Evolutionary conservation across 805 yeast genomes (phyloP).

Genomic region (Kodamaea restingae): DNA sequence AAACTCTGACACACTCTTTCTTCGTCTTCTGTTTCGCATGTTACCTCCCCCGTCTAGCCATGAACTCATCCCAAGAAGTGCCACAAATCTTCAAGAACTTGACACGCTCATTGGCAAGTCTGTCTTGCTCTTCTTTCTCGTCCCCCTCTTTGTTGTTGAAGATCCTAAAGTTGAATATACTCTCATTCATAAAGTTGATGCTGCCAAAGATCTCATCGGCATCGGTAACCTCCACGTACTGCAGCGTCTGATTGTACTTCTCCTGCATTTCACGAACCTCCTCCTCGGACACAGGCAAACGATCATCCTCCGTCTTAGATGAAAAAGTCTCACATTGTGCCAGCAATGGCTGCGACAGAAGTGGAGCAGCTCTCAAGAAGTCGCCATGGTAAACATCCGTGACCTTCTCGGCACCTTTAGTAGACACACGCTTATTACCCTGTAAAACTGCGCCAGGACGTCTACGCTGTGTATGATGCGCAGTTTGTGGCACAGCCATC

Average conservation of each 20-base stretch:
- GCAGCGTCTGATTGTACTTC: slow-evolving; percentile 16
- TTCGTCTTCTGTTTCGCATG: not conserved
- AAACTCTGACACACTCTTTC: no score
- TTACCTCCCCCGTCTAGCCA: slow-evolving; percentile 11
- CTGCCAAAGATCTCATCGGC: slow-evolving; percentile 31
- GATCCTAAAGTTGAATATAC: slow-evolving; percentile 32
- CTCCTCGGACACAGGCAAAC: slow-evolving; percentile 27
- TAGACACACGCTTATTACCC: not conserved
- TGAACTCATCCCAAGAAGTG: slow-evolving; percentile 42
- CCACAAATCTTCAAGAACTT: slow-evolving; percentile 41
- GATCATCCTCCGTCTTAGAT: slow-evolving; percentile 20
- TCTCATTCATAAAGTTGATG: slow-evolving; percentile 34
- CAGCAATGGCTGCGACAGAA: slow-evolving; percentile 48
- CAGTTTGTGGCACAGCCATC: no score
- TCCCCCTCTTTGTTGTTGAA: slow-evolving; percentile 15
- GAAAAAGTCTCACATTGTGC: slow-evolving; percentile 43
- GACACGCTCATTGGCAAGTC: slow-evolving; percentile 27
- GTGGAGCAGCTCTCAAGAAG: slow-evolving; percentile 44
- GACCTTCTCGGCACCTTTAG: slow-evolving; percentile 17
- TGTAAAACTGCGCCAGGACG: not conserved
- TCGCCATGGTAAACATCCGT: slow-evolving; percentile 50
- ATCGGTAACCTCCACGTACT: not conserved
- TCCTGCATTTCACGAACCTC: slow-evolving; percentile 31
- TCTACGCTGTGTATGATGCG: not conserved
- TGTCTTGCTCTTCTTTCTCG: slow-evolving; percentile 8